Percentiles rank a stretch among this genome's conserved stretches.
Evolutionary conservation across 139 green algal genomes (phyloP).

Genomic region (Ettlia oleoabundans): DNA sequence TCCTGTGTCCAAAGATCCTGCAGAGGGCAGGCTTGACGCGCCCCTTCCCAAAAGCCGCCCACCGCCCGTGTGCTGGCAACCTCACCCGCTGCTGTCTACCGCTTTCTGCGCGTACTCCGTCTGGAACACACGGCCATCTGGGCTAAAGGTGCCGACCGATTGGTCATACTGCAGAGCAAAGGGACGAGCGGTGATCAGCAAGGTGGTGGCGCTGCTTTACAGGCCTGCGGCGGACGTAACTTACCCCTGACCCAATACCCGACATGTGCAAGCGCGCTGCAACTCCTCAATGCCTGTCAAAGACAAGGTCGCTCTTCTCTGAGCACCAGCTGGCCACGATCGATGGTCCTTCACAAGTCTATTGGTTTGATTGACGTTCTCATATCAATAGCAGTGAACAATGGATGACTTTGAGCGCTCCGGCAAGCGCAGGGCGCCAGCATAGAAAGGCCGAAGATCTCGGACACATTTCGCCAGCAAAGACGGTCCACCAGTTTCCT

Average conservation of each 20-base stretch:
- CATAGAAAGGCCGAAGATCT: too few species aligned
- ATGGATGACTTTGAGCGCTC: too few species aligned
- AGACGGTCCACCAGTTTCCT: too few species aligned
- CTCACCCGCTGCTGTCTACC: slow-evolving; percentile 96
- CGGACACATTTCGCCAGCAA: too few species aligned
- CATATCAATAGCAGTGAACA: too few species aligned
- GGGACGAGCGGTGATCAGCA: neutral
- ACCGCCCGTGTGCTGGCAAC: neutral
- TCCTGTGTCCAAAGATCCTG: too few species aligned
- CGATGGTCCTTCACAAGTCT: neutral
- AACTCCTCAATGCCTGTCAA: neutral
- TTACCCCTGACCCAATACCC: slow-evolving; percentile 84
- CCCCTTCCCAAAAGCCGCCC: too few species aligned
- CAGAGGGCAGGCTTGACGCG: too few species aligned
- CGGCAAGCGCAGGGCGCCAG: too few species aligned
- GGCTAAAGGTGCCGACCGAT: slow-evolving; percentile 94
- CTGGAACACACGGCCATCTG: slow-evolving; percentile 98
- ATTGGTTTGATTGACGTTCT: too few species aligned
- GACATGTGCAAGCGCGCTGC: slow-evolving; percentile 59
- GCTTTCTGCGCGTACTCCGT: slow-evolving; percentile 98
- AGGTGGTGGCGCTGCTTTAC: neutral
- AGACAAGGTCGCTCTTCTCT: neutral
- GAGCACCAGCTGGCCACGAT: neutral
- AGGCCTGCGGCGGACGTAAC: neutral
- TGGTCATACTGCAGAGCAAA: slow-evolving; percentile 90